Percentiles rank a stretch among this genome's conserved stretches.
Conservation (phyloP, 2,329 filamentous ascomycete genomes). For the Cytospora paraplurivora region DNA sequence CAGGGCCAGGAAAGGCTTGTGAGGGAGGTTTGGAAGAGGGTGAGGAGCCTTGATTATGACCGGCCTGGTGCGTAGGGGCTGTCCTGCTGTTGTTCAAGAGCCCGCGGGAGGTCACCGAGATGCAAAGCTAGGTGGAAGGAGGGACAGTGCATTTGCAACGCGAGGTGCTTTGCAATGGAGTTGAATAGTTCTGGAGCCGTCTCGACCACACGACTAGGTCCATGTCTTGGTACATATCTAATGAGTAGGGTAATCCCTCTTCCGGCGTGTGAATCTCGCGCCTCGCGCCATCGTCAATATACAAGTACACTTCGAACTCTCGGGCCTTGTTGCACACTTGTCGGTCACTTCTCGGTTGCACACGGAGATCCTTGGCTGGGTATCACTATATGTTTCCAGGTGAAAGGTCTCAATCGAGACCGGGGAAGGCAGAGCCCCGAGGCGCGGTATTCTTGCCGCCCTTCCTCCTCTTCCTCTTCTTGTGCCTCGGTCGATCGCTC, state of each 20-base stretch:
- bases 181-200: slow-evolving; percentile 17
- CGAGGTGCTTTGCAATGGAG: slow-evolving; percentile 12
- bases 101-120: no score
- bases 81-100: not conserved
- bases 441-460: slow-evolving; percentile 40
- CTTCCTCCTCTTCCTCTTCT: slow-evolving; percentile 50
- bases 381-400: slow-evolving; percentile 13
- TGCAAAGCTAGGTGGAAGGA: no score
- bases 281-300: slow-evolving; percentile 13
- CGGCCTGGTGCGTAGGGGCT: slow-evolving; percentile 57
- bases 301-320: slow-evolving; percentile 12
- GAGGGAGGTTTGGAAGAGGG: slow-evolving; percentile 72
- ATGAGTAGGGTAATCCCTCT: slow-evolving; percentile 24
- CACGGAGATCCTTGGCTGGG: slow-evolving; percentile 20
- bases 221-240: slow-evolving; percentile 24
- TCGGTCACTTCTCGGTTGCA: slow-evolving; percentile 29
- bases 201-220: slow-evolving; percentile 6
- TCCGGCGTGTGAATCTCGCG: slow-evolving; percentile 19
- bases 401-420: slow-evolving; percentile 22
- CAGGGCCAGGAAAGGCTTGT: slow-evolving; percentile 71
- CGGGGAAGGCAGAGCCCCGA: slow-evolving; percentile 29
- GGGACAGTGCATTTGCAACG: not conserved
- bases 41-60: slow-evolving; percentile 65
- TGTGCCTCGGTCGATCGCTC: slow-evolving; percentile 41
- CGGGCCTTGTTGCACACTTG: slow-evolving; percentile 27